Evolutionary conservation across 2,329 filamentous ascomycete species (phyloP), one percentile per base, ranked within the genome.

Genomic region (Alternaria solani): DNA sequence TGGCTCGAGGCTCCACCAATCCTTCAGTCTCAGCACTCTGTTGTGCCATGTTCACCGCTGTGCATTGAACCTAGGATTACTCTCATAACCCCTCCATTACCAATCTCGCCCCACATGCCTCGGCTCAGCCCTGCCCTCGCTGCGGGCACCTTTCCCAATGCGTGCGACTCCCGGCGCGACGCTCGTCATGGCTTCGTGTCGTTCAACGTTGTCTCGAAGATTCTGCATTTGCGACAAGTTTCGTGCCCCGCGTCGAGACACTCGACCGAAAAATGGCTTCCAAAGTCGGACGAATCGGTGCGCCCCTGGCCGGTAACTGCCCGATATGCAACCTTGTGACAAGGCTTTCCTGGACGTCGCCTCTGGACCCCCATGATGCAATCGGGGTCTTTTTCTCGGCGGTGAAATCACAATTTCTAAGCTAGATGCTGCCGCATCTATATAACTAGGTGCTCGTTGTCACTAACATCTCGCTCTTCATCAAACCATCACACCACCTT

Each of bases 101-200:
- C 58, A 67, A 64, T 62, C 51, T 36, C n/a, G 48, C 65, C 69
- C 69, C 68, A 68, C 68, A 68, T 72, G 63, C 69, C 69, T 71
- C 68, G 69, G 69, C 59, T 64, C 57, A 64, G 57, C 46, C 55
- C 47, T 60, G 57, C 42, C 18, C 41, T 25, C 26, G 36, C 38
- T 62, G 62, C 63, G 65, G 65, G 34, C 61, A 43, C 62, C 59
- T 70, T 60, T 14, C 67, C 61, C 9, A 34, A 69, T 54, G 16
- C 44, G 51, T 59, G n/a, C 32, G 32, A 57, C 53, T 58, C 61
- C 67, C 67, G 68, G 57, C 52, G 52, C 49, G 18, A 55, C 26
- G 34, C 57, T 65, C 62, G 68, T 68, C 62, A 64, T 67, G 26
- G 36, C 59, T 62, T 66, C 59, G 39, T 41, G 55, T 51, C 36